A percentile compares a stretch with the other conserved stretches of the same genome.
phyloP scores from a whole-genome alignment of 257 asterid species.

The Solanum neorickii region DNA sequence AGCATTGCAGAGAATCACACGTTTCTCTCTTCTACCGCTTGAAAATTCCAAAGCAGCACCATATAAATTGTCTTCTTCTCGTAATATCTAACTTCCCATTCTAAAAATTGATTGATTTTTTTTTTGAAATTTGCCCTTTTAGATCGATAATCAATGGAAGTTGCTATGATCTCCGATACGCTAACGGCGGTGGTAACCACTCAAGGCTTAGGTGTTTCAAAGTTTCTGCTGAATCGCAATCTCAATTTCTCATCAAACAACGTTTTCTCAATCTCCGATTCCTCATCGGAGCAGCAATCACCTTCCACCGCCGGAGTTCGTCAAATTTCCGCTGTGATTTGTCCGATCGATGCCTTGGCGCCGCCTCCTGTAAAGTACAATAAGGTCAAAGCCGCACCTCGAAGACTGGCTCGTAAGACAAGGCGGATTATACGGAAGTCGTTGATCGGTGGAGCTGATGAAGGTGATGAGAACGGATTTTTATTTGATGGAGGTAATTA shows the following conservation, averaged over 20 bases:
- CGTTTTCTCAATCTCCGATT: constrained; percentile 22
- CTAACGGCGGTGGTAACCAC: constrained; percentile 36
- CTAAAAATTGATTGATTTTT: constrained; percentile 6
- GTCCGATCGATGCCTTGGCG: constrained; percentile 13
- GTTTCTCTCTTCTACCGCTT: not conserved
- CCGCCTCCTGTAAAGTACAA: constrained; percentile 26
- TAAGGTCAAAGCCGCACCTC: constrained; percentile 34
- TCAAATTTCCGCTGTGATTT: constrained; percentile 34
- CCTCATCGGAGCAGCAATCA: constrained; percentile 29
- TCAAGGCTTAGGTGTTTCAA: constrained; percentile 37
- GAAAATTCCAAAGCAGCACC: not conserved
- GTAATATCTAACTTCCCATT: not conserved
- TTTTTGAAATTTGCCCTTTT: not conserved
- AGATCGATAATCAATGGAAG: constrained; percentile 38
- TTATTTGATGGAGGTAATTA: constrained; percentile 10
- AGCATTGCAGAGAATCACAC: not conserved
- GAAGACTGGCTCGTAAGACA: constrained; percentile 25
- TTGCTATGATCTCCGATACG: constrained; percentile 43
- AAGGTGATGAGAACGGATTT: constrained; percentile 3
- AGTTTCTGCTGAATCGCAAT: constrained; percentile 26
- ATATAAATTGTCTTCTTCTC: not conserved
- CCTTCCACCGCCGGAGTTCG: constrained; percentile 3
- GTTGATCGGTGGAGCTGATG: constrained; percentile 13
- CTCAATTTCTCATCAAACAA: not conserved
- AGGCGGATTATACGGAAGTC: constrained; percentile 47